Conservation (phyloP, 2,329 filamentous ascomycete species). For the Stachybotrys echinatus region DNA sequence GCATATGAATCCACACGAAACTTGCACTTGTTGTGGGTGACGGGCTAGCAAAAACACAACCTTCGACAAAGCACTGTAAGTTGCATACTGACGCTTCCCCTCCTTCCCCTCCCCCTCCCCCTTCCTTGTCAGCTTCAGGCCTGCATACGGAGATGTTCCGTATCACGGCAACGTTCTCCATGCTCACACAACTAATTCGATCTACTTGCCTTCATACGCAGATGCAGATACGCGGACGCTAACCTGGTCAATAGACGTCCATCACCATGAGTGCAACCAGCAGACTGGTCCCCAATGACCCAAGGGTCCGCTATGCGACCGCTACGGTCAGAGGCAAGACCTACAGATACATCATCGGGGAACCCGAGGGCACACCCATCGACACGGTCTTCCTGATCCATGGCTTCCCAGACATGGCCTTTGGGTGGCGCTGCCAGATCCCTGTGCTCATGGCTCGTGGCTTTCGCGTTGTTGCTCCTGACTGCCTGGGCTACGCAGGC, state of each 20-base stretch:
- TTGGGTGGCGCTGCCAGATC: slow-evolving; percentile 88
- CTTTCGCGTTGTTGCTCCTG: slow-evolving; percentile 75
- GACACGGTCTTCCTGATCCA: slow-evolving; percentile 56
- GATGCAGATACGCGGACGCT: too few species aligned
- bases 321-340: slow-evolving; percentile 61
- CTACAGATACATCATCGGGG: slow-evolving; percentile 61
- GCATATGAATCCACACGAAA: too few species aligned
- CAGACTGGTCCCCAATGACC: slow-evolving; percentile 62
- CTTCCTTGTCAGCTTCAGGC: too few species aligned
- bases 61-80: too few species aligned
- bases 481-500: slow-evolving; percentile 81
- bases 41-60: too few species aligned
- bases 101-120: too few species aligned
- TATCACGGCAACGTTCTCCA: too few species aligned
- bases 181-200: too few species aligned
- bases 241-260: not conserved
- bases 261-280: slow-evolving; percentile 23
- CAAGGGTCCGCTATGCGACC: slow-evolving; percentile 59
- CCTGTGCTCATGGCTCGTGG: slow-evolving; percentile 67
- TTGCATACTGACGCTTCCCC: too few species aligned
- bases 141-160: too few species aligned
- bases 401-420: slow-evolving; percentile 77
- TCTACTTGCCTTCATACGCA: too few species aligned
- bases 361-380: slow-evolving; percentile 36
- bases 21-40: too few species aligned